Conservation (phyloP, 192 early-diverging fungal species). For the Rhizophagus clarus region DNA sequence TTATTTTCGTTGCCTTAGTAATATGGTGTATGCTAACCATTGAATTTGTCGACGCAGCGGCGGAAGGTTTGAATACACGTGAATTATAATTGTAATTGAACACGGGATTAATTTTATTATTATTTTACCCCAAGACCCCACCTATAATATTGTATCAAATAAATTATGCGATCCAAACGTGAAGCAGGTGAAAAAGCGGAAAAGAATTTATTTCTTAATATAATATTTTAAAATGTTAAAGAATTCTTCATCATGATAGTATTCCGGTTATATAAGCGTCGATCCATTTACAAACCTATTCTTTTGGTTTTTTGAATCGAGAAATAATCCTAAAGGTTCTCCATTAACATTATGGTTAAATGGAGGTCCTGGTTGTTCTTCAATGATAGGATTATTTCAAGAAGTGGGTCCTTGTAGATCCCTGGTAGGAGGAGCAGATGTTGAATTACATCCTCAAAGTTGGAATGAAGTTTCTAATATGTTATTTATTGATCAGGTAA, state of each 20-base stretch:
- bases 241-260: neutral
- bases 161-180: conserved; percentile 17
- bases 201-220: too few species aligned
- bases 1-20: too few species aligned
- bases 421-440: conserved; percentile 62
- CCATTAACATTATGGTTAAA: conserved; percentile 80
- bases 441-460: neutral
- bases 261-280: conserved; percentile 9
- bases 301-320: conserved; percentile 97
- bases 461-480: conserved; percentile 30
- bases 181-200: neutral
- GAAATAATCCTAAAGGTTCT: conserved; percentile 68
- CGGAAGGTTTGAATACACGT: too few species aligned
- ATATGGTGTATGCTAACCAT: too few species aligned
- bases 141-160: neutral
- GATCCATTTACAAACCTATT: conserved; percentile 29
- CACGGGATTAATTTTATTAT: too few species aligned
- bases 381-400: conserved; percentile 76
- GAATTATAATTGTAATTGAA: too few species aligned
- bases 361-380: conserved; percentile 85
- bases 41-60: too few species aligned
- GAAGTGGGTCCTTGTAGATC: conserved; percentile 88
- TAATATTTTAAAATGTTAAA: neutral
- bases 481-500: conserved; percentile 23
- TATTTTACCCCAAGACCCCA: too few species aligned